phyloP scores from a whole-genome alignment of 192 early-diverging fungal species.

The Diversispora epigaea region DNA sequence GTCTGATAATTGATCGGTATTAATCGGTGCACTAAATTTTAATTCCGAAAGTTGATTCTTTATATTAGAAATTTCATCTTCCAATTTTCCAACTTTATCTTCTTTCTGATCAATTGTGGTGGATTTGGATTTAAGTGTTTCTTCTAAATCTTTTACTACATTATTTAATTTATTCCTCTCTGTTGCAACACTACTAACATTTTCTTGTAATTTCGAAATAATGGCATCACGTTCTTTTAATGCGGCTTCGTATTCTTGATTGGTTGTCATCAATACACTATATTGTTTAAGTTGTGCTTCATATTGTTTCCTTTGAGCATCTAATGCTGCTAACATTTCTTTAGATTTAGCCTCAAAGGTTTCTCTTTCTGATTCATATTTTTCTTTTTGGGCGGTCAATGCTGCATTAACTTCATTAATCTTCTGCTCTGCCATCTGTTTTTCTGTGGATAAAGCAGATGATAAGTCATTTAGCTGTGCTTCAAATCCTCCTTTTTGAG shows the following conservation, averaged over 20 bases:
- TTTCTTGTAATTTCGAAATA: conserved; percentile 30
- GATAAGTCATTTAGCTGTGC: conserved; percentile 17
- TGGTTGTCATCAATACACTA: conserved; percentile 4
- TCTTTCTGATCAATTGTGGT: conserved; percentile 32
- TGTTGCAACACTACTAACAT: conserved; percentile 28
- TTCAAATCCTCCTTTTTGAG: conserved; percentile 25
- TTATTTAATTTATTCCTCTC: conserved; percentile 27
- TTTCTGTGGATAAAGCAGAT: not conserved
- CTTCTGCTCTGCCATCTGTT: not conserved
- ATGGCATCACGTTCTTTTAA: conserved; percentile 20
- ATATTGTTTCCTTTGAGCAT: conserved; percentile 18
- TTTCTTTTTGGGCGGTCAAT: conserved; percentile 6
- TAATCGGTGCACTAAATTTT: not conserved
- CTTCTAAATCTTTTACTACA: conserved; percentile 32
- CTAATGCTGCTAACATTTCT: not conserved
- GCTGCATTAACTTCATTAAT: not conserved
- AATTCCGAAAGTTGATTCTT: conserved; percentile 26
- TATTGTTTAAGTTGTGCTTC: conserved; percentile 26
- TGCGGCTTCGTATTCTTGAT: conserved; percentile 26
- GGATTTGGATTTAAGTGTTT: conserved; percentile 29
- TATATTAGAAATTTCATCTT: conserved; percentile 32
- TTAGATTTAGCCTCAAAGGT: conserved; percentile 1
- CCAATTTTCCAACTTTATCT: conserved; percentile 25
- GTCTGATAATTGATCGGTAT: not conserved
- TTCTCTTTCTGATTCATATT: conserved; percentile 13